These are phyloP conservation scores for Saccharomyces hybrid DNA, from an alignment of 1,139 yeast genomes.

Conservation along the genomic window DNA sequence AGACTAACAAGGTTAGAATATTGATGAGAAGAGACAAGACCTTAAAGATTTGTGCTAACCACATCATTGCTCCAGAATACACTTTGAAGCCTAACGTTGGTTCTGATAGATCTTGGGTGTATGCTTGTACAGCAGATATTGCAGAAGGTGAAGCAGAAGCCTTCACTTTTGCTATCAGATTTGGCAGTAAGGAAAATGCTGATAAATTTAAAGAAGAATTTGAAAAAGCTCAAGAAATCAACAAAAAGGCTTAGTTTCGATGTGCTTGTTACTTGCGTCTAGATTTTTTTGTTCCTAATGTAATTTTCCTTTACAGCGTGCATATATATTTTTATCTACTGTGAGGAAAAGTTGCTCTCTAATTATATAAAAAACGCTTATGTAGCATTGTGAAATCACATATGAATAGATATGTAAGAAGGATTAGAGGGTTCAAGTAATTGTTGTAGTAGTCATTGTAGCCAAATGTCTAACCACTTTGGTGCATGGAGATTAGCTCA, in stretches of 20 bases:
- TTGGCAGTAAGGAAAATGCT: slow-evolving; percentile 95
- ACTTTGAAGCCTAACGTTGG: slow-evolving; percentile 89
- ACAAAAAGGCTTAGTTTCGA: slow-evolving; percentile 34
- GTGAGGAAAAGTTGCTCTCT: not conserved
- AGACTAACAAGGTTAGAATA: slow-evolving; percentile 71
- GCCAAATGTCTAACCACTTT: not conserved
- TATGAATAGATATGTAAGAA: not conserved
- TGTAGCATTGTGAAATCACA: not conserved
- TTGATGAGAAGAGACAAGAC: slow-evolving; percentile 99
- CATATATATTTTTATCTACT: not conserved
- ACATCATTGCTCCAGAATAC: slow-evolving; percentile 79
- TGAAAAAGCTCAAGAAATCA: slow-evolving; percentile 66
- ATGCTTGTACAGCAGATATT: slow-evolving; percentile 87
- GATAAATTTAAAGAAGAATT: slow-evolving; percentile 91
- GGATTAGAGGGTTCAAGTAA: not conserved
- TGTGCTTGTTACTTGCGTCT: not conserved
- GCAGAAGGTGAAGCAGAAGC: slow-evolving; percentile 97
- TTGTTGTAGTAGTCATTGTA: not conserved
- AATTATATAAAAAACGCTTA: not conserved
- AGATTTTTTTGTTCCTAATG: not conserved
- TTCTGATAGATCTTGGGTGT: slow-evolving; percentile 97
- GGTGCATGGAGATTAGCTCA: not conserved
- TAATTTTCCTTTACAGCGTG: not conserved
- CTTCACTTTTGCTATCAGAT: slow-evolving; percentile 92
- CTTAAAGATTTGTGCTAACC: slow-evolving; percentile 95